Conservation (phyloP, 2,329 filamentous ascomycete genomes). For the Aspergillus neotritici region DNA sequence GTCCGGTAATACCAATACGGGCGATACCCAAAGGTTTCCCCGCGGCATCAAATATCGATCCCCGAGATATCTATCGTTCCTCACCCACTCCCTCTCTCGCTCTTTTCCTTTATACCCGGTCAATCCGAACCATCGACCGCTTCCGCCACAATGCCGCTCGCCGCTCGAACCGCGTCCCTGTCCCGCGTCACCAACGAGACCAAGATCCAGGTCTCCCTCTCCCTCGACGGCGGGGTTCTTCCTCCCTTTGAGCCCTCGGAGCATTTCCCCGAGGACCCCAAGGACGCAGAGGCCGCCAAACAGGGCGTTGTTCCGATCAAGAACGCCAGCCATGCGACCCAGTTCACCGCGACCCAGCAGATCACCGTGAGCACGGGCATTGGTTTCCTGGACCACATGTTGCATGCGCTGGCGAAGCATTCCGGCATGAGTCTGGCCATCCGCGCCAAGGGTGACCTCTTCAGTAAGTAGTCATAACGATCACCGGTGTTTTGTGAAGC, state of each 20-base stretch:
- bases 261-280: constrained; percentile 57
- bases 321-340: constrained; percentile 67
- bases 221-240: constrained; percentile 78
- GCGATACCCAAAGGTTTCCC: not conserved
- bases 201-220: constrained; percentile 87
- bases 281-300: constrained; percentile 45
- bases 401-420: constrained; percentile 94
- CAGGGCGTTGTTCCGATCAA: constrained; percentile 38
- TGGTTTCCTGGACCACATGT: constrained; percentile 97
- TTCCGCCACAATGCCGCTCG: constrained; percentile 20
- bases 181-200: constrained; percentile 96
- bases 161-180: constrained; percentile 69
- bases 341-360: constrained; percentile 75
- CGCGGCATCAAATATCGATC: too few species aligned
- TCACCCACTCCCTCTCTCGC: too few species aligned
- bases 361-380: constrained; percentile 90
- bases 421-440: constrained; percentile 86
- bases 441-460: constrained; percentile 78
- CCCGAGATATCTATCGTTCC: too few species aligned
- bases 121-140: not conserved
- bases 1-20: not conserved
- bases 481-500: too few species aligned
- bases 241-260: constrained; percentile 35
- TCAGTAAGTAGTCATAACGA: constrained; percentile 57
- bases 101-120: not conserved